Evolutionary conservation across 106 monocot species (phyloP).

Genomic region (Vanilla planifolia): DNA sequence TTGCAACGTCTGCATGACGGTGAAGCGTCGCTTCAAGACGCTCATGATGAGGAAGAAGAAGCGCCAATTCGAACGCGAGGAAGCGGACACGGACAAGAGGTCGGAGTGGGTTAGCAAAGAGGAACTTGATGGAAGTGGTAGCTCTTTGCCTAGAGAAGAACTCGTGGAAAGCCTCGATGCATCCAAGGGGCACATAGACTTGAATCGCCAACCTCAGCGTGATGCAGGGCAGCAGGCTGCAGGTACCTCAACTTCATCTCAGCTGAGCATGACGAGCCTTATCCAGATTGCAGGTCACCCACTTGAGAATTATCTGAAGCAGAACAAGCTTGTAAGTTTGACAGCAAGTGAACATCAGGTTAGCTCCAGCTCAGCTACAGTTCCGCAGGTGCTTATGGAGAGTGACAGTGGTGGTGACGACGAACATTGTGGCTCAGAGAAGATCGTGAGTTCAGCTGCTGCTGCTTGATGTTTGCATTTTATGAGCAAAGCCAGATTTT

Average conservation of each 20-base stretch:
- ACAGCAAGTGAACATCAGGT: constrained; percentile 29
- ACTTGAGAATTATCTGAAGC: constrained; percentile 61
- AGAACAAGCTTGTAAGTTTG: constrained; percentile 49
- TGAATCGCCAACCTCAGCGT: constrained; percentile 54
- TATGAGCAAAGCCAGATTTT: neutral
- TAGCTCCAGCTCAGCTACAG: constrained; percentile 30
- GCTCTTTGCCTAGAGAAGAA: neutral
- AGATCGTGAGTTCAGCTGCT: neutral
- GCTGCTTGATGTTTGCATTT: too few species aligned
- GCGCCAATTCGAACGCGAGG: constrained; percentile 23
- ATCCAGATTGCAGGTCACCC: constrained; percentile 53
- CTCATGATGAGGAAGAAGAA: constrained; percentile 48
- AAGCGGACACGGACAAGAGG: constrained; percentile 19
- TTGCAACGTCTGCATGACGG: constrained; percentile 55
- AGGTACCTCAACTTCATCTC: constrained; percentile 1
- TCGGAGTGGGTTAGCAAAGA: constrained; percentile 30
- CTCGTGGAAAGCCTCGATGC: too few species aligned
- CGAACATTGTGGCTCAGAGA: constrained; percentile 12
- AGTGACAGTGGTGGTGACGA: constrained; percentile 30
- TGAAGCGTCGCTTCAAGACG: constrained; percentile 43
- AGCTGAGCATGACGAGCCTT: constrained; percentile 52
- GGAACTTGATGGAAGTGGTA: constrained; percentile 32
- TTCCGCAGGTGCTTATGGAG: constrained; percentile 23
- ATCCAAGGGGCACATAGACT: too few species aligned
- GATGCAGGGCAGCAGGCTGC: constrained; percentile 10